A percentile compares a stretch with the other conserved stretches of the same genome.
Evolutionary conservation across 2,329 filamentous ascomycete genomes (phyloP).

Genomic region (Arachnomyces sp.): DNA sequence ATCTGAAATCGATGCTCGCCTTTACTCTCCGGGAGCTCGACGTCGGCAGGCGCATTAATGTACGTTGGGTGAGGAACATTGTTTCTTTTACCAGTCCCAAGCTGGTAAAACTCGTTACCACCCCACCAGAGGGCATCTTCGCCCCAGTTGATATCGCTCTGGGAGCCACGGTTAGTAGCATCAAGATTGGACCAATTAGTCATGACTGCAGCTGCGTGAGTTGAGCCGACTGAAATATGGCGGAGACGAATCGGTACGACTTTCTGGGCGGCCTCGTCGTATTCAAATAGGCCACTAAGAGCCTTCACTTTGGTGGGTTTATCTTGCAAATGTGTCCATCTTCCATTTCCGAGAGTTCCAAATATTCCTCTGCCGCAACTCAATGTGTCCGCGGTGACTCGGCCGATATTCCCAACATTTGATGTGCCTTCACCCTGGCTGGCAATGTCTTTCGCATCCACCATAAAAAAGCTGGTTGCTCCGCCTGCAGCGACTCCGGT

Average conservation of each 20-base stretch:
- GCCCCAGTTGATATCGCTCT: slow-evolving; percentile 70
- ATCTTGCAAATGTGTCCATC: slow-evolving; percentile 80
- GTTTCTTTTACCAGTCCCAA: slow-evolving; percentile 82
- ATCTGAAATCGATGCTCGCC: slow-evolving; percentile 73
- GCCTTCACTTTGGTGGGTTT: slow-evolving; percentile 72
- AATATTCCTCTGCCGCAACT: slow-evolving; percentile 79
- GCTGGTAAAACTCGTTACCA: slow-evolving; percentile 86
- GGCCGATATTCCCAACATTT: slow-evolving; percentile 40
- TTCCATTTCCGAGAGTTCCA: slow-evolving; percentile 74
- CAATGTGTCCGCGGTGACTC: slow-evolving; percentile 70
- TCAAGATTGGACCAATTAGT: slow-evolving; percentile 66
- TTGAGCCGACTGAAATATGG: slow-evolving; percentile 65
- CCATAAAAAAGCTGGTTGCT: slow-evolving; percentile 75
- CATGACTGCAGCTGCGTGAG: slow-evolving; percentile 77
- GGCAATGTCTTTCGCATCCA: slow-evolving; percentile 63
- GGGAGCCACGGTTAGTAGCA: slow-evolving; percentile 42
- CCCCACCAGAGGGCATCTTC: slow-evolving; percentile 90
- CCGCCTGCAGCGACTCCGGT: slow-evolving; percentile 80
- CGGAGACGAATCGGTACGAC: slow-evolving; percentile 72
- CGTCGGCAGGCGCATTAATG: slow-evolving; percentile 64
- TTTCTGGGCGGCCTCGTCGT: slow-evolving; percentile 62
- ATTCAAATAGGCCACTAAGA: slow-evolving; percentile 79
- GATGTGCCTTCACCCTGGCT: slow-evolving; percentile 37
- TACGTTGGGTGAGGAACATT: slow-evolving; percentile 71
- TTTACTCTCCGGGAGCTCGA: slow-evolving; percentile 54